Conservation (phyloP, 768 basidiomycete genomes). For the Leucosporidium scottii region DNA sequence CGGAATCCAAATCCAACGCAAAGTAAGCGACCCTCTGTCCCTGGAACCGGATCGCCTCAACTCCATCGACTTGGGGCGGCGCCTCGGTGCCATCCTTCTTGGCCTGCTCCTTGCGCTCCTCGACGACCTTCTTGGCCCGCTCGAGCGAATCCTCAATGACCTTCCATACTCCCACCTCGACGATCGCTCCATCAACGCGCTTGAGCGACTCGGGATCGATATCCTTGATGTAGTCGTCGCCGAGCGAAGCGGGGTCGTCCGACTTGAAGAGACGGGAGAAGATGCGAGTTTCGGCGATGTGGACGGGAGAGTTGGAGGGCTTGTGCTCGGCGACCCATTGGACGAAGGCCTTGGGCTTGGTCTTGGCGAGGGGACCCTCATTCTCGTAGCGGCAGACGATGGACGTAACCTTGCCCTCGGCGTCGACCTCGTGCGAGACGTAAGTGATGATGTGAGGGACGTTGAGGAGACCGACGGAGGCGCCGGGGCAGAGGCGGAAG, state of each 20-base stretch:
- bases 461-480: slow-evolving; percentile 93
- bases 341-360: slow-evolving; percentile 88
- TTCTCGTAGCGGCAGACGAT: slow-evolving; percentile 73
- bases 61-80: slow-evolving; percentile 51
- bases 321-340: slow-evolving; percentile 92
- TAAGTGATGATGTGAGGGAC: slow-evolving; percentile 87
- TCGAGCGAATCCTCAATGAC: slow-evolving; percentile 62
- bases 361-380: slow-evolving; percentile 43
- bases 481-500: slow-evolving; percentile 94
- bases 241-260: slow-evolving; percentile 66
- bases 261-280: slow-evolving; percentile 93
- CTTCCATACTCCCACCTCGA: slow-evolving; percentile 83
- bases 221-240: slow-evolving; percentile 67
- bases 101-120: slow-evolving; percentile 58
- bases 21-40: slow-evolving; percentile 94
- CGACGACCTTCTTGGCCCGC: slow-evolving; percentile 55
- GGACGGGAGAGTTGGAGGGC: slow-evolving; percentile 69
- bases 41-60: slow-evolving; percentile 93
- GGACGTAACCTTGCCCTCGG: slow-evolving; percentile 66
- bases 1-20: slow-evolving; percentile 78
- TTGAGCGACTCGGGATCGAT: slow-evolving; percentile 75
- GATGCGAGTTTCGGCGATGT: slow-evolving; percentile 78
- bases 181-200: slow-evolving; percentile 67
- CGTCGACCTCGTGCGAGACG: slow-evolving; percentile 74
- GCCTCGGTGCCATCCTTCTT: slow-evolving; percentile 49